Conservation (phyloP, 805 yeast genomes). For the Candida boidinii region DNA sequence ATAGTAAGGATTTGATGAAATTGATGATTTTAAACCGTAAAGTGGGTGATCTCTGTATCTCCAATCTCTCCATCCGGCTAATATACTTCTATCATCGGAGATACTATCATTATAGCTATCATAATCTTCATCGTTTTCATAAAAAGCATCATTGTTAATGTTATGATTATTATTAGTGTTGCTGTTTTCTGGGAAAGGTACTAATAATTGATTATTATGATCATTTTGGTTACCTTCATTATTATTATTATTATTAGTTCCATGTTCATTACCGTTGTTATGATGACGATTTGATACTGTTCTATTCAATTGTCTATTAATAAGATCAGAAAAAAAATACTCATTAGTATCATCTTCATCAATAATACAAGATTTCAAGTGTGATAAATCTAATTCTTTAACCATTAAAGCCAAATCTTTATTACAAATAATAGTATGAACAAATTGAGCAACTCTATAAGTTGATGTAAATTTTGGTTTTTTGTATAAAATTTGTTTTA, state of each 20-base stretch:
- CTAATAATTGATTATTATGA: too few relatives aligned
- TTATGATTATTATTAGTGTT: background rate
- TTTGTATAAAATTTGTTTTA: conserved; percentile 47
- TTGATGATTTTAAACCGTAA: conserved; percentile 30
- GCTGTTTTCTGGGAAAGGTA: too few relatives aligned
- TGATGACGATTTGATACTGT: too few relatives aligned
- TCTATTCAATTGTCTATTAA: conserved; percentile 4
- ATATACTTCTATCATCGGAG: conserved; percentile 21
- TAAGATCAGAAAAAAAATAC: conserved; percentile 7
- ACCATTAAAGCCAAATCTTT: conserved; percentile 50
- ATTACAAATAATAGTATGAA: conserved; percentile 53
- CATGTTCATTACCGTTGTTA: too few relatives aligned
- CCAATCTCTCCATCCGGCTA: conserved; percentile 94
- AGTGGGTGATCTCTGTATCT: conserved; percentile 67
- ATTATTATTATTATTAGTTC: background rate
- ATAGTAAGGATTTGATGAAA: too few relatives aligned
- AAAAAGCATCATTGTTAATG: background rate
- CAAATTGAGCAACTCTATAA: conserved; percentile 74
- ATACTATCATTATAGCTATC: conserved; percentile 1
- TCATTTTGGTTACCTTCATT: background rate
- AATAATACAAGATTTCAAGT: conserved; percentile 30
- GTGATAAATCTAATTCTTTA: conserved; percentile 49
- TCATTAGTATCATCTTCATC: conserved; percentile 13
- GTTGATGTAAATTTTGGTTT: conserved; percentile 55
- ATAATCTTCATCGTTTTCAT: conserved; percentile 8